phyloP scores from a whole-genome alignment of 495 filamentous ascomycete genomes.

The Aspergillus indologenus region DNA sequence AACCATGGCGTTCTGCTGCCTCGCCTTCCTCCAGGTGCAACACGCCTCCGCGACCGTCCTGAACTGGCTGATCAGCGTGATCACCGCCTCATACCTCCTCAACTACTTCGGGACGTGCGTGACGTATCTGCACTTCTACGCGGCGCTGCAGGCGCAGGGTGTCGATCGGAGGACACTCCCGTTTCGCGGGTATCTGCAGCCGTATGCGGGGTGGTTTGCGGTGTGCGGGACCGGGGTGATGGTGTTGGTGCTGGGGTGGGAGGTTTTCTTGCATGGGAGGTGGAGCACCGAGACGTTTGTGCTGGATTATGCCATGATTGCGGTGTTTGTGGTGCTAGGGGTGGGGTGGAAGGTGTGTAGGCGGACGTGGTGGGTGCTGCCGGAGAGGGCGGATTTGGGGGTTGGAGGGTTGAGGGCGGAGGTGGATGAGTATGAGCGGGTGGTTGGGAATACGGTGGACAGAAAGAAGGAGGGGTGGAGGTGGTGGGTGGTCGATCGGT shows the following conservation, averaged over 20 bases:
- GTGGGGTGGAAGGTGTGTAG: conserved; percentile 54
- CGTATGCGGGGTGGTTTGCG: conserved; percentile 32
- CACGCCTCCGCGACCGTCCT: conserved; percentile 26
- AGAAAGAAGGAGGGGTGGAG: neutral
- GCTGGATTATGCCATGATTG: conserved; percentile 42
- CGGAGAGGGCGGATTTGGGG: conserved; percentile 38
- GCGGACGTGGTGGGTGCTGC: conserved; percentile 42
- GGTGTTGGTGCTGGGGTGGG: conserved; percentile 28
- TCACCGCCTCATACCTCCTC: conserved; percentile 30
- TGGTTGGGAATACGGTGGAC: neutral
- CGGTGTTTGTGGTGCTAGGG: conserved; percentile 45
- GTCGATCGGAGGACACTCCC: conserved; percentile 30
- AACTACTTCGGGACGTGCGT: conserved; percentile 46
- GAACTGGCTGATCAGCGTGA: conserved; percentile 28
- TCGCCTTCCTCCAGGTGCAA: conserved; percentile 32
- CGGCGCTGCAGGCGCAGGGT: conserved; percentile 31
- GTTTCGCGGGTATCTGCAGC: conserved; percentile 29
- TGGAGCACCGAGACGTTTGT: conserved; percentile 30
- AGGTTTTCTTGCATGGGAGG: conserved; percentile 27
- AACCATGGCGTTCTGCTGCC: conserved; percentile 39
- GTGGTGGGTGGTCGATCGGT: neutral
- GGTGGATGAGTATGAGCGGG: conserved; percentile 60
- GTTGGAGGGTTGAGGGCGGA: conserved; percentile 41
- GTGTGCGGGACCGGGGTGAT: conserved; percentile 34
- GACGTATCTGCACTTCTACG: conserved; percentile 48